Evolutionary conservation across 805 yeast genomes (phyloP).

Genomic region (Ogataea nonfermentans): DNA sequence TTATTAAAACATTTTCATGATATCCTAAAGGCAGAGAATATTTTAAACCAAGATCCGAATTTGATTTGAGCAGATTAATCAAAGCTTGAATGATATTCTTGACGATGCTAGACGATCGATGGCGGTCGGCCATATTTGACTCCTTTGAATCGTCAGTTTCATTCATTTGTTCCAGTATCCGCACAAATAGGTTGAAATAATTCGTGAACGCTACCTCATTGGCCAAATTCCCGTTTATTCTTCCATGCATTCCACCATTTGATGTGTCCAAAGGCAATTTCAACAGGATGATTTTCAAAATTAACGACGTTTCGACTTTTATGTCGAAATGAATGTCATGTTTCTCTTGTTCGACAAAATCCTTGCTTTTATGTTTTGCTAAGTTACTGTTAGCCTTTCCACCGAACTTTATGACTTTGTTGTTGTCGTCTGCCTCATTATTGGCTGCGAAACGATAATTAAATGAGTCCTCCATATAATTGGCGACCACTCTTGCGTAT

Average conservation of each 20-base stretch:
- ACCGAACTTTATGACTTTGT: slow-evolving; percentile 16
- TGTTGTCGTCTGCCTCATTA: slow-evolving; percentile 33
- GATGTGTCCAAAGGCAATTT: slow-evolving; percentile 61
- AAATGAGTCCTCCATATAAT: slow-evolving; percentile 36
- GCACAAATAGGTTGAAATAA: slow-evolving; percentile 61
- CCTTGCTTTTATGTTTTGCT: slow-evolving; percentile 8
- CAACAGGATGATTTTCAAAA: slow-evolving; percentile 53
- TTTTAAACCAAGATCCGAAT: slow-evolving; percentile 73
- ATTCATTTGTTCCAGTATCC: slow-evolving; percentile 48
- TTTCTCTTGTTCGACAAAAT: slow-evolving; percentile 24
- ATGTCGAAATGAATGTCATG: slow-evolving; percentile 32
- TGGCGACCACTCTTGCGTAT: slow-evolving; percentile 33
- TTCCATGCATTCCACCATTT: slow-evolving; percentile 39
- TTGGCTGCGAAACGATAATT: slow-evolving; percentile 9
- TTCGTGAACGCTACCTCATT: slow-evolving; percentile 61
- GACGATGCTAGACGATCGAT: slow-evolving; percentile 54
- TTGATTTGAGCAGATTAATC: slow-evolving; percentile 67
- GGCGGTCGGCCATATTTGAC: slow-evolving; percentile 34
- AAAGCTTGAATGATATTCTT: slow-evolving; percentile 65
- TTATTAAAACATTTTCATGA: slow-evolving; percentile 60
- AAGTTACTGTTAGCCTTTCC: not conserved
- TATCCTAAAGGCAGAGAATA: slow-evolving; percentile 78
- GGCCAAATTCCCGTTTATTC: slow-evolving; percentile 26
- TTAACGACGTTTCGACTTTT: slow-evolving; percentile 52
- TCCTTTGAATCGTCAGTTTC: slow-evolving; percentile 12